Base-by-base conservation (phyloP, 805 yeast genomes). In the Monosporozyma siamensis region DNA sequence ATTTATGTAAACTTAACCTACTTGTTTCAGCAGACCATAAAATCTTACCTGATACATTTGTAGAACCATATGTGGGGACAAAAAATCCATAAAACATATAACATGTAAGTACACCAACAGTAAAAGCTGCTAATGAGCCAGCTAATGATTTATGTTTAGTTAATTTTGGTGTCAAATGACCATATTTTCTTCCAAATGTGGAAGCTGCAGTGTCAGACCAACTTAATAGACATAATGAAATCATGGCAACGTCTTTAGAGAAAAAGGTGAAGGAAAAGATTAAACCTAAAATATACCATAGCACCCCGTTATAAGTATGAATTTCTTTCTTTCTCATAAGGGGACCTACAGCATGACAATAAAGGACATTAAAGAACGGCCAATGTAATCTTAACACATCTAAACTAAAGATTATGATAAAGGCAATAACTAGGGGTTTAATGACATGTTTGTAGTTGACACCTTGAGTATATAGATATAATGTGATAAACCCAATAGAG, bases 131-230 rank as follows among this genome's bases (percentile, higher is more conserved):
- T 20, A 79, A 41, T 1, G 92, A 81, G 0, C 98, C 98, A 1
- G 96, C 95, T 37, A 92, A 67, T 3, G 95, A 83, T 63, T 92
- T 92, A 48, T 77, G 76, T 47, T 74, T 69, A 6, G 82, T 72
- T 17, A 90, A 62, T 55, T 81, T 78, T 32, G 95, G 94, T 6
- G 96, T 86, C 49, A 81, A 71, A 54, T 82, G 74, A 7, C 97
- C 97, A 60, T 67, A 90, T 43, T 74, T 75, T 50, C 98, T 73
- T 31, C 98, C 98, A 56, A 89, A 65, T 0, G 96, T 86, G 3
- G 96, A 86, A 2, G 98, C 98, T 2, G 97, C 90, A 8, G 97
- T 87, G 58, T 92, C 98, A 4, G 95, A 88, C 97, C 97, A 92
- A 56, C 96, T 84, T 48, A 92, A 72, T 40, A 90, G 68, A 49